Evolutionary conservation across 2,329 filamentous ascomycete species (phyloP).

Genomic region (Lizonia empirigonia): DNA sequence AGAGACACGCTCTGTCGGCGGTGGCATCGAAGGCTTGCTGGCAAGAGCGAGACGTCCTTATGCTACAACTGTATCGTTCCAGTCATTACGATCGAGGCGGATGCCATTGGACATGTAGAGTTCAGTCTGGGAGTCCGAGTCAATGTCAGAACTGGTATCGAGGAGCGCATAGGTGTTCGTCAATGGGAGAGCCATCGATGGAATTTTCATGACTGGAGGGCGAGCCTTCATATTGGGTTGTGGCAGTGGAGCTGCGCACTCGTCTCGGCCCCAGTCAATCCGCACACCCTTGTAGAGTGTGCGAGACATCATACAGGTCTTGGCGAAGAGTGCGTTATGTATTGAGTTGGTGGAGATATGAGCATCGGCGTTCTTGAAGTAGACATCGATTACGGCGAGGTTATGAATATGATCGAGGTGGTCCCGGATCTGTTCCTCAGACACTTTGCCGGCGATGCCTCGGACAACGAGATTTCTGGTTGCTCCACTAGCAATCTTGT

Average conservation of each 20-base stretch:
- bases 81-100: slow-evolving; percentile 25
- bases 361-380: slow-evolving; percentile 63
- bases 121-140: slow-evolving; percentile 36
- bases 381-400: slow-evolving; percentile 70
- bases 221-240: slow-evolving; percentile 19
- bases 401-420: slow-evolving; percentile 86
- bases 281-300: slow-evolving; percentile 71
- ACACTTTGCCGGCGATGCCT: slow-evolving; percentile 61
- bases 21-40: too few species aligned
- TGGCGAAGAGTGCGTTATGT: slow-evolving; percentile 74
- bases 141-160: slow-evolving; percentile 32
- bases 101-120: slow-evolving; percentile 30
- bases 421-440: slow-evolving; percentile 67
- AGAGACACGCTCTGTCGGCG: neutral
- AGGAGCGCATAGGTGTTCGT: slow-evolving; percentile 43
- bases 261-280: slow-evolving; percentile 74
- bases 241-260: slow-evolving; percentile 68
- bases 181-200: slow-evolving; percentile 28
- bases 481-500: slow-evolving; percentile 69
- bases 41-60: slow-evolving; percentile 3
- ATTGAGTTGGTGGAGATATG: slow-evolving; percentile 79
- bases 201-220: slow-evolving; percentile 8
- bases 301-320: slow-evolving; percentile 74
- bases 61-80: slow-evolving; percentile 28
- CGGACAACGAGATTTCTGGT: slow-evolving; percentile 76